Evolutionary conservation across 352 stramenopile genomes (phyloP).

Genomic region (Globisporangium orthogonon): DNA sequence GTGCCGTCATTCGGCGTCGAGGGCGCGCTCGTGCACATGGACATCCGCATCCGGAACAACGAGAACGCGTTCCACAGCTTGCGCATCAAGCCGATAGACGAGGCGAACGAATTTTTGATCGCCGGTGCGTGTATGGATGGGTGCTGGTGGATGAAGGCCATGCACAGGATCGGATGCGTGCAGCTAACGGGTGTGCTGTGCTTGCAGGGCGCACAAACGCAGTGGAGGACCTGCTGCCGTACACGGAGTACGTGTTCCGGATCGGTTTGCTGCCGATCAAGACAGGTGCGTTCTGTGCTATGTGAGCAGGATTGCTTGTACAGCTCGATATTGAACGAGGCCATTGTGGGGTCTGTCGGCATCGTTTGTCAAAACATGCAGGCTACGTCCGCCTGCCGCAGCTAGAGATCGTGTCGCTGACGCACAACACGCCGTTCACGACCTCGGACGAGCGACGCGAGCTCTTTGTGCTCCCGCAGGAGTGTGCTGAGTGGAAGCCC

Average conservation of each 20-base stretch:
- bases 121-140: constrained; percentile 24
- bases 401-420: constrained; percentile 73
- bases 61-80: constrained; percentile 63
- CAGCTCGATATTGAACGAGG: no score
- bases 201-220: constrained; percentile 50
- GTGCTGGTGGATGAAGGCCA: no score
- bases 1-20: constrained; percentile 73
- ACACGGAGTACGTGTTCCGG: constrained; percentile 53
- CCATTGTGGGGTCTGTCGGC: no score
- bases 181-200: not conserved
- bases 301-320: not conserved
- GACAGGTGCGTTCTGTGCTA: constrained; percentile 33
- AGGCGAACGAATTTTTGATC: constrained; percentile 72
- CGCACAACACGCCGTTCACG: constrained; percentile 55
- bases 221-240: constrained; percentile 67
- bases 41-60: constrained; percentile 68
- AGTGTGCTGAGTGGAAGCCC: constrained; percentile 45
- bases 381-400: constrained; percentile 63
- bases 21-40: constrained; percentile 43
- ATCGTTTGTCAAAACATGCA: constrained; percentile 8
- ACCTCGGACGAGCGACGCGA: constrained; percentile 67
- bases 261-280: constrained; percentile 73
- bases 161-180: not conserved
- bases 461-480: constrained; percentile 64
- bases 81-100: constrained; percentile 60